Evolutionary conservation across 2,329 filamentous ascomycete genomes (phyloP), one percentile per base, ranked within the genome.

Genomic region (Colletotrichum liaoningense): DNA sequence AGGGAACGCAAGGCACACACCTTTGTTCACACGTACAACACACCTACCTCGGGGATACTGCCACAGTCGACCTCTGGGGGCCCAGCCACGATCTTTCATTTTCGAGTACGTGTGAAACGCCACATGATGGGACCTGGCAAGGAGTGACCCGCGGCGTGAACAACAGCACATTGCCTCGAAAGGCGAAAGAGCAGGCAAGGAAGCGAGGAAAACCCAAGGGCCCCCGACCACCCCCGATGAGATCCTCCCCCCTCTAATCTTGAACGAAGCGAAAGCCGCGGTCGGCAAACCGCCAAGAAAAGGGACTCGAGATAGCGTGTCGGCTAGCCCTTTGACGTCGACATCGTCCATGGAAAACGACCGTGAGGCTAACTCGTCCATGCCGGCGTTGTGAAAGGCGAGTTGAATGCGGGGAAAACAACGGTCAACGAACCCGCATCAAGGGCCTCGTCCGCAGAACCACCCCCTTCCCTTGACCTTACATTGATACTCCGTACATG

Each of bases 251-350:
- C 58, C 42, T 46, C n/a, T 24, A 33, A 49, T 63, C 26, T 63
- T 46, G 60, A 33, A 69, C 5, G 42, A 69, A 38, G 70, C 60
- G 66, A 42, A 60, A 35, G 33, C 33, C 33, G 33, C 33, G 33
- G 67, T 24, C 60, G 55, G 66, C 55, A 65, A 56, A 22, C 68
- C 46, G 70, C 70, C 60, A 69, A 73, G 59, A 56, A 54, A 28
- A 69, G 55, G 70, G 60, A 70, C 56, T 73, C 35, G 49, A 72
- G 57, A 67, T 72, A 72, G 63, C 69, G 69, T 67, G 69, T 63
- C 49, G 64, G 57, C 69, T 72, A 72, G 63, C 69, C 69, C 42
- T 49, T 49, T n/a, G 42, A 49, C 42, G 19, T n/a, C 42, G 42
- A 49, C 19, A 49, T 72, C 69, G 58, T 19, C 16, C 42, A 30